Conservation (phyloP, 73 alveolate genomes). For the Tetrahymena malaccensis region DNA sequence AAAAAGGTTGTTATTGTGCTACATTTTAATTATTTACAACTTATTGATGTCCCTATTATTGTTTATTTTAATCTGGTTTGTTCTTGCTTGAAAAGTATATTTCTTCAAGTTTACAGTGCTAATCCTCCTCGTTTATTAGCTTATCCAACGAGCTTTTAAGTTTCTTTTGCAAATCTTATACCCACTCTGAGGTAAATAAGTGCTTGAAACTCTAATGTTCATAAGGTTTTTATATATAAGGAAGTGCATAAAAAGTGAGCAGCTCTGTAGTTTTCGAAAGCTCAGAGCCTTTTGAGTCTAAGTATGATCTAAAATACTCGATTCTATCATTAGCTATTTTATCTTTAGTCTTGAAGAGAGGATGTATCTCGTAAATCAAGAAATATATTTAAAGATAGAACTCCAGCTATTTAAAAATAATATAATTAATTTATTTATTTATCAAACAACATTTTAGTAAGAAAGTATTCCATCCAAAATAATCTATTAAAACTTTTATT, state of each 20-base stretch:
- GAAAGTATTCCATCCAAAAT: not conserved
- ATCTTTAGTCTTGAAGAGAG: conserved; percentile 55
- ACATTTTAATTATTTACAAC: conserved; percentile 7
- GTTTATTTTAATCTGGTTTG: conserved; percentile 11
- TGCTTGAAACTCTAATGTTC: conserved; percentile 79
- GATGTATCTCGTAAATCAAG: conserved; percentile 86
- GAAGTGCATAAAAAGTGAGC: conserved; percentile 90
- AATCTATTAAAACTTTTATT: too few species aligned
- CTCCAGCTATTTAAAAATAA: conserved; percentile 76
- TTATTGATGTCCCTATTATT: not conserved
- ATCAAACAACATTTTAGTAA: not conserved
- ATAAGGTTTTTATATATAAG: conserved; percentile 88
- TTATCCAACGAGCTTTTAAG: conserved; percentile 62
- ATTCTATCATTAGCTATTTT: conserved; percentile 67
- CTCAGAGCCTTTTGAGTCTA: conserved; percentile 86
- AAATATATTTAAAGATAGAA: conserved; percentile 88
- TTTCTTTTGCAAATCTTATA: conserved; percentile 36
- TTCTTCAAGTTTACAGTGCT: conserved; percentile 42
- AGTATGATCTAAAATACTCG: conserved; percentile 78
- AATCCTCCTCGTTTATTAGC: conserved; percentile 42
- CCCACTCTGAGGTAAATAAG: conserved; percentile 86
- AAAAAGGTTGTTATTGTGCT: conserved; percentile 2
- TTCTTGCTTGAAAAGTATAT: conserved; percentile 52
- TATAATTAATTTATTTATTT: not conserved
- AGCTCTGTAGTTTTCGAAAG: conserved; percentile 90